phyloP scores from a whole-genome alignment of 2,329 filamentous ascomycete species.

The Kalmusia sp. region DNA sequence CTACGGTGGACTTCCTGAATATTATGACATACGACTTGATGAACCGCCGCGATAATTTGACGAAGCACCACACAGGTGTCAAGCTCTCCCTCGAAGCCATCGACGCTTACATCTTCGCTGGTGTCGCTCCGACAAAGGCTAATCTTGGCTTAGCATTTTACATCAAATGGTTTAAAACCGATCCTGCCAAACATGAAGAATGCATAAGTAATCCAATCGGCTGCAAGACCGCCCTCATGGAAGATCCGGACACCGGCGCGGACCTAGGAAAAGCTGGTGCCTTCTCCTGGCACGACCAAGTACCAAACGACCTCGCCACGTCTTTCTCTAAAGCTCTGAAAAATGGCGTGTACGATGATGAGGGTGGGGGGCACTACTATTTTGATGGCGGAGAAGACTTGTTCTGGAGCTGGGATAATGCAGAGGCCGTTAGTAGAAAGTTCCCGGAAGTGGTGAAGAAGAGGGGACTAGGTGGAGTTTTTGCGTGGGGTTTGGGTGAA shows the following conservation, averaged over 20 bases:
- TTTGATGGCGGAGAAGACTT: constrained; percentile 66
- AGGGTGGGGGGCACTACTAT: constrained; percentile 70
- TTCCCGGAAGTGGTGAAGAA: constrained; percentile 63
- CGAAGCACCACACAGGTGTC: constrained; percentile 70
- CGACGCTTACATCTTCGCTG: constrained; percentile 64
- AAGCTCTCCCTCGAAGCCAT: constrained; percentile 62
- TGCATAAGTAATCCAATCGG: constrained; percentile 61
- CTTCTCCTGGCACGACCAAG: constrained; percentile 56
- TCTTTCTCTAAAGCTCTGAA: constrained; percentile 65
- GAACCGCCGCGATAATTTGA: constrained; percentile 70
- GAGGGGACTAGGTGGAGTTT: constrained; percentile 69
- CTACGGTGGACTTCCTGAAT: constrained; percentile 71
- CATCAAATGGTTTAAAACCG: constrained; percentile 68
- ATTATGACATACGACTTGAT: constrained; percentile 77
- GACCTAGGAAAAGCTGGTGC: constrained; percentile 65
- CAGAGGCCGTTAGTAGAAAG: constrained; percentile 66
- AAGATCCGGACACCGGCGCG: constrained; percentile 64
- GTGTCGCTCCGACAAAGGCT: constrained; percentile 61
- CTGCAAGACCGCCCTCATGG: constrained; percentile 66
- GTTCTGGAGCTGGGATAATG: constrained; percentile 78
- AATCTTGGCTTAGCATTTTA: constrained; percentile 74
- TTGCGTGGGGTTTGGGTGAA: constrained; percentile 77
- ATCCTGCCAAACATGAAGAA: constrained; percentile 47
- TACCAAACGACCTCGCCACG: constrained; percentile 51
- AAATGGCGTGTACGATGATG: constrained; percentile 63